Evolutionary conservation across 176 grass and related monocot species (phyloP).

Genomic region (Otatea glauca): DNA sequence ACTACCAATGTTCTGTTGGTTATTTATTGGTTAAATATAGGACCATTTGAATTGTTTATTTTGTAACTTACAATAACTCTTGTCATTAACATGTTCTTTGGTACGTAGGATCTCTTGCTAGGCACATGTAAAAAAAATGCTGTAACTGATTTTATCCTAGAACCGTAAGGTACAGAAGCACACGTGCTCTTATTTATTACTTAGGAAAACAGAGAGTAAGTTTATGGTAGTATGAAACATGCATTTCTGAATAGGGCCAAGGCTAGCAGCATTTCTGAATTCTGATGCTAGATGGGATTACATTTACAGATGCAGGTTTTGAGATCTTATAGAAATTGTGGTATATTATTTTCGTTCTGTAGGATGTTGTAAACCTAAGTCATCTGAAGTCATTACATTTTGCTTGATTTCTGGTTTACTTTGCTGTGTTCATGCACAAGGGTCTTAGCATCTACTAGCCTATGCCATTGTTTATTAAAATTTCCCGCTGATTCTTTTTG

Average conservation of each 20-base stretch:
- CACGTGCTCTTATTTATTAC: not conserved
- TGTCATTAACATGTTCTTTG: not conserved
- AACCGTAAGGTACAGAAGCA: not conserved
- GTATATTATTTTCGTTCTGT: not conserved
- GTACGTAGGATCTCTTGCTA: not conserved
- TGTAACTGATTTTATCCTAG: not conserved
- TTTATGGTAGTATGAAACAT: conserved; percentile 5
- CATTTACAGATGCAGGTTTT: not conserved
- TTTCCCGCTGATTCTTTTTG: not conserved
- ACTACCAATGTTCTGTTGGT: not conserved
- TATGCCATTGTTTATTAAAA: not conserved
- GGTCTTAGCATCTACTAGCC: not conserved
- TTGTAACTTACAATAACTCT: not conserved
- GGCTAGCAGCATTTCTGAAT: not conserved
- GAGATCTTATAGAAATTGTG: not conserved
- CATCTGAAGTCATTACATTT: not conserved
- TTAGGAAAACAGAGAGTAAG: not conserved
- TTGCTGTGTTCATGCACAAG: not conserved
- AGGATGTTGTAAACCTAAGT: not conserved
- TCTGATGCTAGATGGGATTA: conserved; percentile 10
- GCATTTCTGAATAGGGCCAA: not conserved
- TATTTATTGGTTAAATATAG: not conserved
- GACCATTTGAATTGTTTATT: not conserved
- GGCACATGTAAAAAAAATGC: not conserved
- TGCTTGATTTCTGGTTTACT: not conserved